A percentile compares a stretch with the other conserved stretches of the same genome.
Conservation (phyloP, 2,329 filamentous ascomycete species). For the Arthrobotrys entomopaga region DNA sequence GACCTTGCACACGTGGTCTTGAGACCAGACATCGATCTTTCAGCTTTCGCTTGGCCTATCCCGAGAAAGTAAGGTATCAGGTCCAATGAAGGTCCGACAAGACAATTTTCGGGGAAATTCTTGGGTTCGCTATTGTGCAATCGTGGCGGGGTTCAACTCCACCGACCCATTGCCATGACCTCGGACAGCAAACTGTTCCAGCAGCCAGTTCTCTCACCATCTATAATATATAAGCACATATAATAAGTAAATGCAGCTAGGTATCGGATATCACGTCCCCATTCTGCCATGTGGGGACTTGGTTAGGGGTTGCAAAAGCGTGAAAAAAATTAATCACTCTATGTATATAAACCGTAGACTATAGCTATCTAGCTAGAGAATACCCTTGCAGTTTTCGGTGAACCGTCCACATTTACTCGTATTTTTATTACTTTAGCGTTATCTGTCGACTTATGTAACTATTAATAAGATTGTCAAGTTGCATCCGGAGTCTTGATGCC, state of each 20-base stretch:
- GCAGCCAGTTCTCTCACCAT: conserved; percentile 53
- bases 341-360: too few relatives aligned
- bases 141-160: conserved; percentile 43
- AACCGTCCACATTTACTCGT: conserved; percentile 41
- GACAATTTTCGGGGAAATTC: conserved; percentile 27
- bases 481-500: too few relatives aligned
- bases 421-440: conserved; percentile 13
- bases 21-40: conserved; percentile 22
- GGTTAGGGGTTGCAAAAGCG: conserved; percentile 7
- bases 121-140: conserved; percentile 43
- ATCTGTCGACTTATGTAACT: background rate
- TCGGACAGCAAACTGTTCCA: conserved; percentile 46
- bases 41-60: conserved; percentile 10
- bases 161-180: conserved; percentile 48
- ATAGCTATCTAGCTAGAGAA: too few relatives aligned
- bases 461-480: background rate
- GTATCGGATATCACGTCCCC: conserved; percentile 35
- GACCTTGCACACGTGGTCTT: conserved; percentile 40
- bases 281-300: conserved; percentile 23
- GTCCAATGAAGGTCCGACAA: conserved; percentile 38
- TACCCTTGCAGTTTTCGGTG: conserved; percentile 34
- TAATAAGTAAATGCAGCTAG: conserved; percentile 43
- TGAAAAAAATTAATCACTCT: background rate
- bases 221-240: conserved; percentile 43
- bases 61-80: conserved; percentile 27